phyloP scores from a whole-genome alignment of 305 asterid species.

The Plantago coronopus region DNA sequence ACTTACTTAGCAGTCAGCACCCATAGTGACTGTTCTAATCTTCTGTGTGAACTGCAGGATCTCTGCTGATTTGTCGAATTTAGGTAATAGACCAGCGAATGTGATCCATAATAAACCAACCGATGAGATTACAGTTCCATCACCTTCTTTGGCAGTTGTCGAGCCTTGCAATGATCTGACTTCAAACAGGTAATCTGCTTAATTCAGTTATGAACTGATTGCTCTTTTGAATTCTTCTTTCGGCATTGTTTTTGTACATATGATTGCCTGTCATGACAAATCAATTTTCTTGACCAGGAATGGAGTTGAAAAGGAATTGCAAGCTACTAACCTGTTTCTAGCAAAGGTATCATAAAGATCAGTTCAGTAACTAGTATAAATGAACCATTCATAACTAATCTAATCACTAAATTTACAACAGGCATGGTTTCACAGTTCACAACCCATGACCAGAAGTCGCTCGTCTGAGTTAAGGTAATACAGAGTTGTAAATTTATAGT shows the following conservation, averaged over 20 bases:
- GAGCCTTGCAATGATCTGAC: conserved; percentile 41
- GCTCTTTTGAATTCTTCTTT: not conserved
- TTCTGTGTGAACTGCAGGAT: conserved; percentile 47
- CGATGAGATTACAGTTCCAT: conserved; percentile 32
- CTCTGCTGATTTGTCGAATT: conserved; percentile 53
- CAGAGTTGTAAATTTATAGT: not conserved
- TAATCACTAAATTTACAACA: conserved; percentile 24
- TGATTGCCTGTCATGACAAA: not conserved
- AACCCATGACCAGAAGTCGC: conserved; percentile 85
- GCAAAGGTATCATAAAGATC: conserved; percentile 49
- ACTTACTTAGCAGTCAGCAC: too few relatives aligned
- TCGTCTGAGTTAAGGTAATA: conserved; percentile 80
- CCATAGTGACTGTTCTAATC: not conserved
- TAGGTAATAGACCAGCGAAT: conserved; percentile 39
- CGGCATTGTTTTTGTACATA: not conserved
- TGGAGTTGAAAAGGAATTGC: conserved; percentile 48
- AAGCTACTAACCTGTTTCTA: conserved; percentile 58
- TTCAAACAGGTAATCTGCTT: conserved; percentile 36
- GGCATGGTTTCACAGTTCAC: conserved; percentile 90
- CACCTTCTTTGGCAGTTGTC: conserved; percentile 29
- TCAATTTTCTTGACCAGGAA: conserved; percentile 33
- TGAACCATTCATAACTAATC: conserved; percentile 12
- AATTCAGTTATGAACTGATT: not conserved
- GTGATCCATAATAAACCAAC: conserved; percentile 40
- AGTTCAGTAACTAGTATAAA: not conserved